Evolutionary conservation across 768 basidiomycete genomes (phyloP).

Genomic region (Tubosaeta sp.): DNA sequence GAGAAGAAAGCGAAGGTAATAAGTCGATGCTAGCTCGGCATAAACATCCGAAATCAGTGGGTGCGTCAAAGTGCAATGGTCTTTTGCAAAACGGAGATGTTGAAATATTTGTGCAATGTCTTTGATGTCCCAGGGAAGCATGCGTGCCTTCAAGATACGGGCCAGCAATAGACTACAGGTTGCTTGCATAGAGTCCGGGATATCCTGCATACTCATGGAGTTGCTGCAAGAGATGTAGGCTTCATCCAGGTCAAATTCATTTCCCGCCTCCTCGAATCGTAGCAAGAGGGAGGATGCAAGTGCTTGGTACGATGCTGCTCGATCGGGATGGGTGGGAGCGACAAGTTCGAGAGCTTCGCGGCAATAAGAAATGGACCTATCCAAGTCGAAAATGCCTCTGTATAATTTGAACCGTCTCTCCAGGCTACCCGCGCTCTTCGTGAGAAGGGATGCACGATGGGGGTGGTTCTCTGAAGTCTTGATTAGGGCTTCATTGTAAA

Average conservation of each 20-base stretch:
- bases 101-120: slow-evolving; percentile 27
- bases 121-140: slow-evolving; percentile 19
- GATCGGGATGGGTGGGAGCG: slow-evolving; percentile 11
- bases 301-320: slow-evolving; percentile 6
- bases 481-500: slow-evolving; percentile 25
- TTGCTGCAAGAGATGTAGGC: slow-evolving; percentile 18
- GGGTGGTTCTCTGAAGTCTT: slow-evolving; percentile 15
- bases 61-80: slow-evolving; percentile 17
- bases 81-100: slow-evolving; percentile 23
- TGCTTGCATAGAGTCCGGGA: slow-evolving; percentile 12
- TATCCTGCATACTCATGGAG: background rate
- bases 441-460: slow-evolving; percentile 12
- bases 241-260: slow-evolving; percentile 27
- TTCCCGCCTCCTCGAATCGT: slow-evolving; percentile 21
- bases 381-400: slow-evolving; percentile 19
- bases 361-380: slow-evolving; percentile 24
- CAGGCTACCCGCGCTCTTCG: slow-evolving; percentile 14
- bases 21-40: slow-evolving; percentile 19
- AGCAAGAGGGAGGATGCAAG: slow-evolving; percentile 22
- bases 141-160: slow-evolving; percentile 20
- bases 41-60: slow-evolving; percentile 20
- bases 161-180: slow-evolving; percentile 18
- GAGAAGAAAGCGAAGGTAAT: slow-evolving; percentile 25
- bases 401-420: slow-evolving; percentile 13
- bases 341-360: slow-evolving; percentile 23